A percentile compares a stretch with the other conserved stretches of the same genome.
phyloP scores from a whole-genome alignment of 2,329 filamentous ascomycete species.

The Sarocladium oryzae region DNA sequence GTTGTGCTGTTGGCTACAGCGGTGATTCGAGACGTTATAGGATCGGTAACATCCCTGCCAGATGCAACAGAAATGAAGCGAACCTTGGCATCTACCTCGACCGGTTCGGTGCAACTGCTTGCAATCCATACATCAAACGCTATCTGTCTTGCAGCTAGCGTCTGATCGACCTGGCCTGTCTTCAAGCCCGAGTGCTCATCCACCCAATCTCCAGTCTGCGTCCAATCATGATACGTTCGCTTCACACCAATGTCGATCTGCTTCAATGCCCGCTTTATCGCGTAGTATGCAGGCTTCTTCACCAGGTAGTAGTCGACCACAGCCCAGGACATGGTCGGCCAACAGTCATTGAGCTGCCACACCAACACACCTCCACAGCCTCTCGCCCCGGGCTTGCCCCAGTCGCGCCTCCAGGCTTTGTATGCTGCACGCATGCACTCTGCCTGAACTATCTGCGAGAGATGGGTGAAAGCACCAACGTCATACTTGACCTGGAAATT shows the following conservation, averaged over 20 bases:
- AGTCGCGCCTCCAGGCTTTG: conserved; percentile 54
- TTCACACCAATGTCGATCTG: conserved; percentile 53
- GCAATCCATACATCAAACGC: conserved; percentile 38
- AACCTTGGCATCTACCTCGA: conserved; percentile 23
- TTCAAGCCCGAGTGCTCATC: conserved; percentile 15
- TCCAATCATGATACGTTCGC: conserved; percentile 35
- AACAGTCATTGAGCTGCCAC: conserved; percentile 67
- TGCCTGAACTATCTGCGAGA: conserved; percentile 49
- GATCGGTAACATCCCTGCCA: conserved; percentile 27
- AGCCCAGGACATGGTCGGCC: conserved; percentile 60
- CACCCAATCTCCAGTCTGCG: conserved; percentile 18
- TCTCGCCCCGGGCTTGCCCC: conserved; percentile 48
- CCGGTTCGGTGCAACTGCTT: conserved; percentile 23
- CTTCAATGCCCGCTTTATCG: conserved; percentile 51
- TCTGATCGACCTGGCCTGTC: conserved; percentile 35
- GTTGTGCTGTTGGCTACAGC: conserved; percentile 32
- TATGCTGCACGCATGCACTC: conserved; percentile 47
- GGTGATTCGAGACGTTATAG: conserved; percentile 18
- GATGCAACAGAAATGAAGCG: conserved; percentile 35
- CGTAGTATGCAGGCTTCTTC: conserved; percentile 52
- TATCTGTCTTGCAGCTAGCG: conserved; percentile 25
- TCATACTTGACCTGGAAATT: conserved; percentile 58
- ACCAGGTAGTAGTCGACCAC: conserved; percentile 58
- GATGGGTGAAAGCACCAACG: conserved; percentile 68
- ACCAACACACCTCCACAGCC: conserved; percentile 60